A percentile compares a stretch with the other conserved stretches of the same genome.
These are phyloP conservation scores for Xerocomus brunneocitrinus DNA, from an alignment of 768 basidiomycete species.

Conservation along the genomic window DNA sequence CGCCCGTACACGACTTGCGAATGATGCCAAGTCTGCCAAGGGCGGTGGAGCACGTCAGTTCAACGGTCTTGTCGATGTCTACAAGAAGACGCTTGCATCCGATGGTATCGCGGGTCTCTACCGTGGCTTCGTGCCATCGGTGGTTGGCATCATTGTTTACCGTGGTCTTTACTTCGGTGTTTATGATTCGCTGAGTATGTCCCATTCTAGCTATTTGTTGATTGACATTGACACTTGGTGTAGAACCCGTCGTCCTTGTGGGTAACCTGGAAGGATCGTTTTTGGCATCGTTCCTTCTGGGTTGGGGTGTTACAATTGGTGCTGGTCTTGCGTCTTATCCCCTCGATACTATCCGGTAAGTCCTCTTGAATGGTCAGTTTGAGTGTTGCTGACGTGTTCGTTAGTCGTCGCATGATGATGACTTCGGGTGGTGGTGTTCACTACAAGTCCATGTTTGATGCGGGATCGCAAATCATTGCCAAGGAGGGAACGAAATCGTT, in stretches of 20 bases:
- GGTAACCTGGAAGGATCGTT: constrained; percentile 94
- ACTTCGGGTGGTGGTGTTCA: constrained; percentile 92
- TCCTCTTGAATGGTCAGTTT: not conserved
- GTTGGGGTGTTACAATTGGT: constrained; percentile 99
- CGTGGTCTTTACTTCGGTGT: constrained; percentile 99
- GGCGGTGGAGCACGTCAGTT: constrained; percentile 92
- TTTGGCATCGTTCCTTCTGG: constrained; percentile 94
- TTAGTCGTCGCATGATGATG: constrained; percentile 99
- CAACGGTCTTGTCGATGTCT: constrained; percentile 97
- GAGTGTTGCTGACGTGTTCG: constrained; percentile 16
- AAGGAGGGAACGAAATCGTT: constrained; percentile 95
- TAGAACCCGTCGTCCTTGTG: constrained; percentile 95
- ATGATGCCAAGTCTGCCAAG: constrained; percentile 96
- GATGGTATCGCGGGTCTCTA: constrained; percentile 99
- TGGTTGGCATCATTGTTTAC: constrained; percentile 99
- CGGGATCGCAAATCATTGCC: constrained; percentile 87
- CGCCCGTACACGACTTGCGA: constrained; percentile 98
- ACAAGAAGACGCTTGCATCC: constrained; percentile 93
- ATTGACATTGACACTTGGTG: constrained; percentile 19
- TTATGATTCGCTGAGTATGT: constrained; percentile 88
- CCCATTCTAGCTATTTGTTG: constrained; percentile 21
- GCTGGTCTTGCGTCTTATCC: constrained; percentile 98
- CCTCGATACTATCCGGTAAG: constrained; percentile 82
- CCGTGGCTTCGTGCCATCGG: constrained; percentile 98
- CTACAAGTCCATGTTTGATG: constrained; percentile 99